Evolutionary conservation across 2,329 filamentous ascomycete species (phyloP).

Genomic region (Fragosphaeria purpurea): DNA sequence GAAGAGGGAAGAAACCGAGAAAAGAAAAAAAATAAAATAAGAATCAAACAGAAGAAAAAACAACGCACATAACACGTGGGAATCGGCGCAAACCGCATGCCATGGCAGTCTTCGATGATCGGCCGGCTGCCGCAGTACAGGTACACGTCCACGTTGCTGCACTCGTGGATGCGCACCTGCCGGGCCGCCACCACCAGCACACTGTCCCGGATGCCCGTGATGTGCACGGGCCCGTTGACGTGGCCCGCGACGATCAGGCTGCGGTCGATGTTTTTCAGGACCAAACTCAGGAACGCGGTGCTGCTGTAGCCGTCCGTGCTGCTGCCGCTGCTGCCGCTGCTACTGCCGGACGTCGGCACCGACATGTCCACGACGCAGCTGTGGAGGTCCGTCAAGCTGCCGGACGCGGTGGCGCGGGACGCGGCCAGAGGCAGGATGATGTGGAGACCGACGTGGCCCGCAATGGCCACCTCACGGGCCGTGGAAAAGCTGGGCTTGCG

Average conservation of each 20-base stretch:
- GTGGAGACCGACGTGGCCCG: conserved; percentile 56
- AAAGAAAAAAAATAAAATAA: too few species aligned
- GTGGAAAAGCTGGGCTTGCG: conserved; percentile 56
- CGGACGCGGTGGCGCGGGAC: conserved; percentile 60
- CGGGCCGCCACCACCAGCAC: conserved; percentile 69
- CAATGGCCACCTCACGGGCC: conserved; percentile 52
- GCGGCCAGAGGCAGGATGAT: conserved; percentile 68
- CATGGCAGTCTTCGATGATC: conserved; percentile 83
- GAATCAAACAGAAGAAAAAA: neutral
- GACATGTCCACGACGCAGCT: conserved; percentile 75
- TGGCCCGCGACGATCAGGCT: conserved; percentile 70
- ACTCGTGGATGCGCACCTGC: conserved; percentile 93
- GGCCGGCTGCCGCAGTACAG: conserved; percentile 72
- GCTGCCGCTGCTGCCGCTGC: conserved; percentile 26
- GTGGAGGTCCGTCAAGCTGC: conserved; percentile 58
- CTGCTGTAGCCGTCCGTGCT: conserved; percentile 20
- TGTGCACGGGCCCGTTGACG: conserved; percentile 70
- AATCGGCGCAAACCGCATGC: conserved; percentile 69
- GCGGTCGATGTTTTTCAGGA: conserved; percentile 56
- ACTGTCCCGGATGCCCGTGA: conserved; percentile 64
- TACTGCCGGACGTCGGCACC: conserved; percentile 44
- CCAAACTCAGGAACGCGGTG: conserved; percentile 58
- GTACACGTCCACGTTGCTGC: conserved; percentile 71
- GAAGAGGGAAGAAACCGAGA: neutral
- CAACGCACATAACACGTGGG: conserved; percentile 59